Evolutionary conservation across 768 basidiomycete species (phyloP).

Genomic region (Lentinula detonsa): DNA sequence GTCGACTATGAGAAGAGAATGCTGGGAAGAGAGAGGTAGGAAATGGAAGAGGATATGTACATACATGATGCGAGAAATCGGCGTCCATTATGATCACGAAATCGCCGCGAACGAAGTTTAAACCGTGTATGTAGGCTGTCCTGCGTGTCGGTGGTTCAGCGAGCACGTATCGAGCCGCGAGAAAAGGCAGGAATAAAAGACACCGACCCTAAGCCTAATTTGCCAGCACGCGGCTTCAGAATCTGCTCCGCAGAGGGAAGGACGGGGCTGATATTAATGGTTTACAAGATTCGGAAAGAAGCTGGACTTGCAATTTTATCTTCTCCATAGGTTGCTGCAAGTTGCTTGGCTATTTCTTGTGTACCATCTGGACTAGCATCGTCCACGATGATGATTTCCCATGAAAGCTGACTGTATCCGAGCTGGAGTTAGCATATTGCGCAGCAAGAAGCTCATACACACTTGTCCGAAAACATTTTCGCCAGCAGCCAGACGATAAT

Average conservation of each 20-base stretch:
- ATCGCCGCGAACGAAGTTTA: constrained; percentile 85
- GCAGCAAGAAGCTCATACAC: constrained; percentile 19
- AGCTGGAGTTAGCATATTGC: neutral
- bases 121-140: constrained; percentile 89
- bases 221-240: constrained; percentile 82
- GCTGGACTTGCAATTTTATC: constrained; percentile 63
- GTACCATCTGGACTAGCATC: constrained; percentile 93
- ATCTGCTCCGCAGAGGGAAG: constrained; percentile 36
- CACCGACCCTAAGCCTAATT: constrained; percentile 81
- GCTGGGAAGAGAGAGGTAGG: neutral
- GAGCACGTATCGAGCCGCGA: neutral
- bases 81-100: constrained; percentile 98
- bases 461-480: constrained; percentile 74
- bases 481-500: constrained; percentile 84
- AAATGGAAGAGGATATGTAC: constrained; percentile 18
- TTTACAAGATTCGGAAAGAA: too few relatives aligned
- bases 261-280: neutral
- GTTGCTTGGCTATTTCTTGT: constrained; percentile 78
- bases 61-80: constrained; percentile 91
- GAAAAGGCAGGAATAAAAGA: neutral
- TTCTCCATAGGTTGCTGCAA: constrained; percentile 75
- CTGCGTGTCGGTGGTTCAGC: constrained; percentile 29
- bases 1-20: neutral
- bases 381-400: constrained; percentile 90
- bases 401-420: constrained; percentile 53